Conservation (phyloP, 2,329 filamentous ascomycete genomes). For the Chrysoporthe austroafricana region DNA sequence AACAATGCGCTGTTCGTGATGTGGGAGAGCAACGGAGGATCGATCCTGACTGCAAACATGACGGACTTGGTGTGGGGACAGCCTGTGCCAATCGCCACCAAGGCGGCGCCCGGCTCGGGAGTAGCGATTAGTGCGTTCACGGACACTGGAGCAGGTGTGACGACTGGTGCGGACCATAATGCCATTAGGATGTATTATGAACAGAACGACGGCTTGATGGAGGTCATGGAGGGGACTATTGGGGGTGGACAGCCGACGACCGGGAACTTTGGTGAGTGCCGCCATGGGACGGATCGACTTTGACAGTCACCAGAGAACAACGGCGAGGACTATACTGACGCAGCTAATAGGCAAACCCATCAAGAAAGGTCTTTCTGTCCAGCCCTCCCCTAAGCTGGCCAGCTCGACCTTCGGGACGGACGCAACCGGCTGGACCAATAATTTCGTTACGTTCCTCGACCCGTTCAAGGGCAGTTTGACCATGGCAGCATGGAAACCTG, state of each 20-base stretch:
- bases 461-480: constrained; percentile 21
- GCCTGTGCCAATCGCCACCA: constrained; percentile 10
- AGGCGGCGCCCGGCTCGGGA: constrained; percentile 18
- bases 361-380: constrained; percentile 14
- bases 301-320: neutral
- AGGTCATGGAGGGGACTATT: constrained; percentile 23
- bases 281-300: neutral
- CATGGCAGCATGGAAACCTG: constrained; percentile 17
- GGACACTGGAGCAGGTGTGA: constrained; percentile 17
- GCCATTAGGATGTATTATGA: constrained; percentile 23
- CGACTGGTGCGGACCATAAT: constrained; percentile 20
- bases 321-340: neutral
- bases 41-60: constrained; percentile 27
- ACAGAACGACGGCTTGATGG: constrained; percentile 18
- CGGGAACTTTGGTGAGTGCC: constrained; percentile 25
- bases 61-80: constrained; percentile 18
- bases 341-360: constrained; percentile 19
- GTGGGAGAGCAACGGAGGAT: constrained; percentile 24
- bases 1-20: constrained; percentile 26
- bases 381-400: constrained; percentile 27
- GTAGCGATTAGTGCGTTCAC: constrained; percentile 25
- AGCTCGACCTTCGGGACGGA: constrained; percentile 25
- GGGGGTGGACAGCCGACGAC: constrained; percentile 12
- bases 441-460: constrained; percentile 22
- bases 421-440: constrained; percentile 29